Percentiles rank a stretch among this genome's conserved stretches.
phyloP scores from a whole-genome alignment of 352 stramenopile species.

The Phytophthora sp. region DNA sequence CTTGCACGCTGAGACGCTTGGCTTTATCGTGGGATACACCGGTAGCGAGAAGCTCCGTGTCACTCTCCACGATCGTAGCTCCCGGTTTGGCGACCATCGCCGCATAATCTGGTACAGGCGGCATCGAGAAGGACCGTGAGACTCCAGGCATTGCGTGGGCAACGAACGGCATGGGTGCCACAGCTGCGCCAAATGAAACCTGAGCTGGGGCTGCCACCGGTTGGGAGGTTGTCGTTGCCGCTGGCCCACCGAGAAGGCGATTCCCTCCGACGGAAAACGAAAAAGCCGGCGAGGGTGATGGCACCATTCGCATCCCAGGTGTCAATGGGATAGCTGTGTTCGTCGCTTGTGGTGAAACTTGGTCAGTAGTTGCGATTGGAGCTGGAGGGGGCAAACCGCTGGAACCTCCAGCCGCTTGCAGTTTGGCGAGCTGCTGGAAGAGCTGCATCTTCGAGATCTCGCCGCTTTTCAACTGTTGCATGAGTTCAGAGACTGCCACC shows the following conservation, averaged over 20 bases:
- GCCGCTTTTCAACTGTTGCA: constrained; percentile 85
- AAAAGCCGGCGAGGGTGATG: constrained; percentile 3
- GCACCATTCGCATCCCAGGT: not conserved
- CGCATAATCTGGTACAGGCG: constrained; percentile 8
- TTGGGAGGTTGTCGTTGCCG: too few species aligned
- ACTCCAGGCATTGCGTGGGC: not conserved
- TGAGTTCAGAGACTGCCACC: constrained; percentile 65
- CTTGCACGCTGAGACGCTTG: constrained; percentile 67
- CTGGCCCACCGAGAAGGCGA: not conserved
- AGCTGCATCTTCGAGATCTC: constrained; percentile 89
- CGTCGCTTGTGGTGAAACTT: not conserved
- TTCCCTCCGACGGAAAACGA: constrained; percentile 20
- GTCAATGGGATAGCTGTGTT: not conserved
- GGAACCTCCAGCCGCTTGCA: constrained; percentile 38
- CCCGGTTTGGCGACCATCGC: constrained; percentile 13
- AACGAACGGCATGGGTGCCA: constrained; percentile 11
- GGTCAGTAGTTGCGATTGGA: not conserved
- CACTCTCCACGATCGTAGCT: constrained; percentile 39
- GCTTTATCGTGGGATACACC: constrained; percentile 78
- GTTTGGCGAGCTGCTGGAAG: constrained; percentile 82
- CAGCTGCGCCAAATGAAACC: constrained; percentile 26
- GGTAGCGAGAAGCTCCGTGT: constrained; percentile 55
- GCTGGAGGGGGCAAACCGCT: not conserved
- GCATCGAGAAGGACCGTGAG: constrained; percentile 14
- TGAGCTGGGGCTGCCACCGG: constrained; percentile 4